Evolutionary conservation across 2,329 filamentous ascomycete genomes (phyloP), one percentile per base, ranked within the genome.

Genomic region (Fusarium agapanthi): DNA sequence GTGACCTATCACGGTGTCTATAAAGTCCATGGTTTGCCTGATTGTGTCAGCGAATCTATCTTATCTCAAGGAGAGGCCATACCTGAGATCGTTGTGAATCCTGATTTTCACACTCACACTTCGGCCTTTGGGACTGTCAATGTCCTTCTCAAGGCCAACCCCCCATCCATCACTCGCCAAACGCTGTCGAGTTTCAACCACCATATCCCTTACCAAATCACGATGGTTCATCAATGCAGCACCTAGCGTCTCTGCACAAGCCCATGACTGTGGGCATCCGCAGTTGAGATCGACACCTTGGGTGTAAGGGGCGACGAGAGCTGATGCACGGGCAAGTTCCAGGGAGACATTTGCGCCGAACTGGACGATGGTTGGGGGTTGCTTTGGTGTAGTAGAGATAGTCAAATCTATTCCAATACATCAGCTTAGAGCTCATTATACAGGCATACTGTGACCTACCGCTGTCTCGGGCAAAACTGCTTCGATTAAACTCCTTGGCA

Each of bases 251-350:
- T 91, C 89, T 45, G 90, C 88, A 75, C 91, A 91, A 0, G 91
- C 91, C 91, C 91, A 93, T 11, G 88, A 88, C 80, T 93, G 91
- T 13, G 91, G 91, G 76, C 91, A 93, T 16, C 91, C 91, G 79
- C 91, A 93, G 82, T 93, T 93, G 44, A 93, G 84, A 75, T 93
- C 90, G 7, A 93, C 86, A 70, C 91, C 91, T 75, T 87, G 87
- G 58, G 89, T 88, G 77, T 84, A 89, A 5, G 91, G 90, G 0
- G 86, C 88, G 6, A 89, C 88, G 53, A 93, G 86, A 28, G 87
- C 84, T 0, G 90, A 87, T 16, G 91, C 90, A 35, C 90, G 86
- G 20, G 88, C 85, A 48, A 93, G 84, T 78, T 93, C 91, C 7
- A 84, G 76, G 12, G 90, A 86, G 9, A 84, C 85, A 74, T 89